phyloP scores from a whole-genome alignment of 2,329 filamentous ascomycete genomes.

The Diaporthe vaccinii region DNA sequence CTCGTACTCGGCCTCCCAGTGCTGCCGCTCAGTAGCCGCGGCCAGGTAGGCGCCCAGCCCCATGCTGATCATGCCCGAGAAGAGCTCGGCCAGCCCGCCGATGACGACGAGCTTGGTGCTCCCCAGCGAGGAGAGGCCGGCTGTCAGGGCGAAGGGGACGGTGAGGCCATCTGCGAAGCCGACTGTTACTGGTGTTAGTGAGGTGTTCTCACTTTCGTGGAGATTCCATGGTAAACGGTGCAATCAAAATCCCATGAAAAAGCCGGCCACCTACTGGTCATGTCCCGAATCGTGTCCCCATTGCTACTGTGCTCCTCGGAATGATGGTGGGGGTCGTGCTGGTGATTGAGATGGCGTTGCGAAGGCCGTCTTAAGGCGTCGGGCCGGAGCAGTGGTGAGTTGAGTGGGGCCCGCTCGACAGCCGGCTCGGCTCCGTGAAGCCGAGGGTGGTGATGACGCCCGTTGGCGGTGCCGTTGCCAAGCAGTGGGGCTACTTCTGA shows the following conservation, averaged over 20 bases:
- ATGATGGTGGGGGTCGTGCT: slow-evolving; percentile 35
- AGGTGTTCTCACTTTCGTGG: background rate
- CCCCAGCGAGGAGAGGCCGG: slow-evolving; percentile 77
- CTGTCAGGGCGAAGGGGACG: slow-evolving; percentile 83
- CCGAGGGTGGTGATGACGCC: slow-evolving; percentile 18
- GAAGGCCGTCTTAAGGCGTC: slow-evolving; percentile 36
- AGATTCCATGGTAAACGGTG: background rate
- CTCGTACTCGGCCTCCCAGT: slow-evolving; percentile 63
- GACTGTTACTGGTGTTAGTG: slow-evolving; percentile 49
- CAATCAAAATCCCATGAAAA: no score
- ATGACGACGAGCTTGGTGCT: slow-evolving; percentile 77
- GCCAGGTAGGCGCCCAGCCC: slow-evolving; percentile 81
- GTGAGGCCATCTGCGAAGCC: slow-evolving; percentile 85
- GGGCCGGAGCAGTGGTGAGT: slow-evolving; percentile 34
- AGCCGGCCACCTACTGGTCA: slow-evolving; percentile 62
- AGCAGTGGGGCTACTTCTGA: slow-evolving; percentile 39
- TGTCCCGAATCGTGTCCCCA: slow-evolving; percentile 68
- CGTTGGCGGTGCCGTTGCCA: slow-evolving; percentile 20
- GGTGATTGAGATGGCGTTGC: slow-evolving; percentile 17
- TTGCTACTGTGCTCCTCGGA: slow-evolving; percentile 51
- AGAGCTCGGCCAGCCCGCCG: slow-evolving; percentile 80
- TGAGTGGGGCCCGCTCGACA: slow-evolving; percentile 36
- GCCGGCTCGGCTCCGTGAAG: slow-evolving; percentile 35
- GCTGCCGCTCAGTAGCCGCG: slow-evolving; percentile 68
- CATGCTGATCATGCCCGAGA: slow-evolving; percentile 83